Conservation (phyloP, 495 filamentous ascomycete genomes). For the Elasticomyces elasticus region DNA sequence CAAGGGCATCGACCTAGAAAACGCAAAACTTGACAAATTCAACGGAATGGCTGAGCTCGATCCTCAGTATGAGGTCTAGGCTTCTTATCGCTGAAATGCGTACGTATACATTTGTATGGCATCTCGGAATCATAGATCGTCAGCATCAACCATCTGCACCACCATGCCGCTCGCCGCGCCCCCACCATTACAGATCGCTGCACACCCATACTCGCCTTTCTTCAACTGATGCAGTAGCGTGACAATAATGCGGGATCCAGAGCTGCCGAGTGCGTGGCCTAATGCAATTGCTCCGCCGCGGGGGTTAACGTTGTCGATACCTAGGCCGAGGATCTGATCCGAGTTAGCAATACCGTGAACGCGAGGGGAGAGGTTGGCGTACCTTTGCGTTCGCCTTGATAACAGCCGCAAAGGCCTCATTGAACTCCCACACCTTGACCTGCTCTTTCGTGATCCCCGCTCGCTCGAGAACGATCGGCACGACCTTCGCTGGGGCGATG, state of each 20-base stretch:
- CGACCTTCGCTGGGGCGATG: slow-evolving; percentile 81
- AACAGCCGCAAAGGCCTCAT: slow-evolving; percentile 93
- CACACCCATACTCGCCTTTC: slow-evolving; percentile 85
- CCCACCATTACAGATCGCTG: slow-evolving; percentile 94
- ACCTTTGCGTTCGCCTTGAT: slow-evolving; percentile 92
- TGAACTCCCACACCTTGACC: slow-evolving; percentile 93
- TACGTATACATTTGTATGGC: no score
- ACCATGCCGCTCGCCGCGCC: slow-evolving; percentile 87
- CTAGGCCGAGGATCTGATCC: slow-evolving; percentile 61
- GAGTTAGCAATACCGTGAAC: not conserved
- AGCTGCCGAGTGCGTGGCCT: slow-evolving; percentile 92
- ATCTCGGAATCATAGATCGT: slow-evolving; percentile 21
- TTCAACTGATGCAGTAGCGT: slow-evolving; percentile 84
- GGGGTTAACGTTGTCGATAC: slow-evolving; percentile 70
- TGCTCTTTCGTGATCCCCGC: slow-evolving; percentile 84
- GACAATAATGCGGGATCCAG: slow-evolving; percentile 82
- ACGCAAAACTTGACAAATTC: not conserved
- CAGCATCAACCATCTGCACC: slow-evolving; percentile 65
- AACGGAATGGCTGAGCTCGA: not conserved
- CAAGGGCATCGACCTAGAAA: not conserved
- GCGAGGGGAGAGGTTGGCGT: slow-evolving; percentile 15
- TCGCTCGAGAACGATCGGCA: slow-evolving; percentile 77
- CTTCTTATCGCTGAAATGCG: no score
- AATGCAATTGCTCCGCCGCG: slow-evolving; percentile 85
- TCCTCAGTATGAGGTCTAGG: not conserved